These are phyloP conservation scores for Pseudonectria foliicola DNA, from an alignment of 2,329 filamentous ascomycete genomes.

Conservation along the genomic window DNA sequence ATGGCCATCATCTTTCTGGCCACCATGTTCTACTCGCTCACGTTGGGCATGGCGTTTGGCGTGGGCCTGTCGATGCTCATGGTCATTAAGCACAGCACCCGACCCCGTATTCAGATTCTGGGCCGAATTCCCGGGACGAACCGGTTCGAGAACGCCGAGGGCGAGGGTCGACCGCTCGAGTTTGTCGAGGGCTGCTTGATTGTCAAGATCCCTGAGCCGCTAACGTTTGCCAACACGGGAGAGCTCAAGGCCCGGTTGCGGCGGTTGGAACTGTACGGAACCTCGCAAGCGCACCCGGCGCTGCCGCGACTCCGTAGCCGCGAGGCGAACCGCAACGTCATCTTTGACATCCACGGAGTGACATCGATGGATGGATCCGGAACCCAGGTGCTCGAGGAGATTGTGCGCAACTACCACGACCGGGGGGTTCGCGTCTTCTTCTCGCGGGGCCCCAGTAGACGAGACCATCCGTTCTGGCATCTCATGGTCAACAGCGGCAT, in stretches of 20 bases:
- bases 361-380: slow-evolving; percentile 90
- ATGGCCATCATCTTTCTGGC: slow-evolving; percentile 87
- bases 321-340: slow-evolving; percentile 84
- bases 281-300: slow-evolving; percentile 74
- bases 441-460: slow-evolving; percentile 44
- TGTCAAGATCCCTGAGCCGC: slow-evolving; percentile 92
- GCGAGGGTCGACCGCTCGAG: slow-evolving; percentile 66
- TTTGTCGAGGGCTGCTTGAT: slow-evolving; percentile 90
- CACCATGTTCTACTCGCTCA: slow-evolving; percentile 92
- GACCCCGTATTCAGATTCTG: slow-evolving; percentile 91
- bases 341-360: slow-evolving; percentile 98
- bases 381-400: slow-evolving; percentile 84
- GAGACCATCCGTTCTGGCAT: slow-evolving; percentile 54
- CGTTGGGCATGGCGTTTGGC: slow-evolving; percentile 87
- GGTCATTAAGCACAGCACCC: slow-evolving; percentile 83
- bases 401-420: slow-evolving; percentile 73
- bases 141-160: slow-evolving; percentile 78
- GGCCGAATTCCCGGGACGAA: slow-evolving; percentile 80
- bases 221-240: slow-evolving; percentile 96
- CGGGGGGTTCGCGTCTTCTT: slow-evolving; percentile 74
- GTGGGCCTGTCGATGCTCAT: slow-evolving; percentile 85
- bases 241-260: slow-evolving; percentile 78
- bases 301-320: slow-evolving; percentile 68
- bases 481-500: slow-evolving; percentile 77
- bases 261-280: slow-evolving; percentile 86